Percentiles rank a stretch among this genome's conserved stretches.
These are phyloP conservation scores for Candida glucosophila DNA, from an alignment of 1,139 yeast genomes.

Conservation along the genomic window DNA sequence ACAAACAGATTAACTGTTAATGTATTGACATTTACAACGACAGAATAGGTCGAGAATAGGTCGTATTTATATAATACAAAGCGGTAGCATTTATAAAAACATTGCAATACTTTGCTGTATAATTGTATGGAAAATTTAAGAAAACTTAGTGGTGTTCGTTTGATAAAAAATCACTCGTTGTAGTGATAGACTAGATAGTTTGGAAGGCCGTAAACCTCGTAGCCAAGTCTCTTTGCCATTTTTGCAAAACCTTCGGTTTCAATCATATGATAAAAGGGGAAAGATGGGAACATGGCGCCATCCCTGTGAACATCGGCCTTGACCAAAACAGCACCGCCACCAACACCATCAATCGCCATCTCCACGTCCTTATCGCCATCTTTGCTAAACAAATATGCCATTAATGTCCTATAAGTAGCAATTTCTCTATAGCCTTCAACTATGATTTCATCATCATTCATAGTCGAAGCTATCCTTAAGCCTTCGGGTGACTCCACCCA, in stretches of 20 bases:
- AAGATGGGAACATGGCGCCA: conserved; percentile 98
- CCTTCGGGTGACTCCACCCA: conserved; percentile 95
- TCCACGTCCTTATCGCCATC: conserved; percentile 51
- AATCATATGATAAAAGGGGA: conserved; percentile 92
- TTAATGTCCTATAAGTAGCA: conserved; percentile 90
- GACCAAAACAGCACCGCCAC: conserved; percentile 92
- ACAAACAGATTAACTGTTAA: no score
- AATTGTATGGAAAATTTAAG: neutral
- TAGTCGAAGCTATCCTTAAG: conserved; percentile 54
- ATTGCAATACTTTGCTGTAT: no score
- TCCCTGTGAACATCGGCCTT: conserved; percentile 97
- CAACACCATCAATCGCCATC: conserved; percentile 91
- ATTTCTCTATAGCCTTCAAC: conserved; percentile 89
- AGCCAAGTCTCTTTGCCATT: conserved; percentile 92
- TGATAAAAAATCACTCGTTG: conserved; percentile 44
- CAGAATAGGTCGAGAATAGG: no score
- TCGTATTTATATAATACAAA: no score
- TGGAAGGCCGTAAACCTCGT: conserved; percentile 86
- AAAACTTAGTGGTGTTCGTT: no score
- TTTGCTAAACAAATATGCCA: conserved; percentile 80
- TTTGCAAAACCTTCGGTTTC: conserved; percentile 98
- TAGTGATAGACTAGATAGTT: conserved; percentile 86
- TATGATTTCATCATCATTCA: conserved; percentile 83
- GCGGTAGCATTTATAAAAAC: no score
- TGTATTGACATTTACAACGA: no score